Percentiles rank a stretch among this genome's conserved stretches.
Conservation (phyloP, 495 filamentous ascomycete genomes). For the Neurospora sp. region DNA sequence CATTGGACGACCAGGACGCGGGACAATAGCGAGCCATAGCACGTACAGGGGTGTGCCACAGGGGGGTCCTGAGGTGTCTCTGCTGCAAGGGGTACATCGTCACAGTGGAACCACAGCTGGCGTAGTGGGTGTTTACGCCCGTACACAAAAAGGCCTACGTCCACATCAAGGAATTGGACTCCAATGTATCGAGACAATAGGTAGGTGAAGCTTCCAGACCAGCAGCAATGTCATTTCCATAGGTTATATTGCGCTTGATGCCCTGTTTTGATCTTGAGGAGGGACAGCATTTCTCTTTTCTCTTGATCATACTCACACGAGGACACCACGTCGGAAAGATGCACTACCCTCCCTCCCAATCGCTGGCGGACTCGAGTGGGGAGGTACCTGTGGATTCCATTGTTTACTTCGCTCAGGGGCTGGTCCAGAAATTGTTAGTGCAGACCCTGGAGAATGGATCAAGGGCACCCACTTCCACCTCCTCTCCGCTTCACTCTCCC, state of each 20-base stretch:
- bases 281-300: background rate
- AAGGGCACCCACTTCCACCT: background rate
- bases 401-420: background rate
- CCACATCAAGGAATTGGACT: background rate
- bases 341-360: background rate
- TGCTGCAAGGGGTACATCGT: background rate
- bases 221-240: background rate
- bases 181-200: background rate
- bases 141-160: background rate
- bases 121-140: background rate
- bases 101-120: background rate
- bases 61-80: background rate
- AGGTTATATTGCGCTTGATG: background rate
- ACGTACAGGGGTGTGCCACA: background rate
- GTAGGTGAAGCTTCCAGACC: background rate
- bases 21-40: background rate
- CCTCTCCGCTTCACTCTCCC: background rate
- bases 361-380: background rate
- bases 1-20: background rate
- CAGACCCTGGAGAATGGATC: background rate
- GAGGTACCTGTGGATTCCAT: background rate
- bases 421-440: background rate
- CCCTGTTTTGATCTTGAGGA: background rate
- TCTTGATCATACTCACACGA: background rate
- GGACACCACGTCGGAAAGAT: background rate